A percentile compares a stretch with the other conserved stretches of the same genome.
These are phyloP conservation scores for Colletotrichum sp. DNA, from an alignment of 2,329 filamentous ascomycete genomes.

Conservation along the genomic window DNA sequence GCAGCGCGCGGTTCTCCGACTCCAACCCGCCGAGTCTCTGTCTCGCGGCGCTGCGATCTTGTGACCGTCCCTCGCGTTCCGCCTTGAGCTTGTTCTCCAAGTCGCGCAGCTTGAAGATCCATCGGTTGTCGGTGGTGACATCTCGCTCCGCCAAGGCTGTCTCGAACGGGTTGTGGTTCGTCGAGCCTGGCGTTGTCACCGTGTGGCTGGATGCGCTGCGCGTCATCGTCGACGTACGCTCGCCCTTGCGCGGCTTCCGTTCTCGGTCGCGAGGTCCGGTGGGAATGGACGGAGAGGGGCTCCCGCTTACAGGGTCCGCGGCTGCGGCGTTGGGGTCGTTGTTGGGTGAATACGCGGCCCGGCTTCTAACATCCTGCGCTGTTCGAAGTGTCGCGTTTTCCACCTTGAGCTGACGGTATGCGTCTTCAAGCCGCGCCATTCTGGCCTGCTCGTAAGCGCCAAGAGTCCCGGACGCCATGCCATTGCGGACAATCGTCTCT, in stretches of 20 bases:
- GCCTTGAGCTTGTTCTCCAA: slow-evolving; percentile 88
- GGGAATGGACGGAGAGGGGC: slow-evolving; percentile 59
- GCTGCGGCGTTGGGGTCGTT: slow-evolving; percentile 42
- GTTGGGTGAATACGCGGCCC: slow-evolving; percentile 47
- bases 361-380: slow-evolving; percentile 62
- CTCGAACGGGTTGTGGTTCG: slow-evolving; percentile 18
- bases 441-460: slow-evolving; percentile 50
- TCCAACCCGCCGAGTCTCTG: slow-evolving; percentile 80
- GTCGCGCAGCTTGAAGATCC: slow-evolving; percentile 85
- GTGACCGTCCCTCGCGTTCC: slow-evolving; percentile 83
- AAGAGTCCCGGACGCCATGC: slow-evolving; percentile 55
- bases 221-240: slow-evolving; percentile 32
- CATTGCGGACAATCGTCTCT: slow-evolving; percentile 78
- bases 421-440: slow-evolving; percentile 62
- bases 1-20: slow-evolving; percentile 74
- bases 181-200: slow-evolving; percentile 7
- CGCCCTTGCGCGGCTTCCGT: slow-evolving; percentile 23
- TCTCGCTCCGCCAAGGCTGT: slow-evolving; percentile 35
- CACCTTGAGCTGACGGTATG: slow-evolving; percentile 67
- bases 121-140: slow-evolving; percentile 67
- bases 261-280: slow-evolving; percentile 55
- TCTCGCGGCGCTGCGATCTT: slow-evolving; percentile 84
- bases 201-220: slow-evolving; percentile 29
- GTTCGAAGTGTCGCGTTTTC: slow-evolving; percentile 74
- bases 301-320: slow-evolving; percentile 42